Evolutionary conservation across 2,329 filamentous ascomycete genomes (phyloP), one percentile per base, ranked within the genome.

Genomic region (Triangularia verruculosa): DNA sequence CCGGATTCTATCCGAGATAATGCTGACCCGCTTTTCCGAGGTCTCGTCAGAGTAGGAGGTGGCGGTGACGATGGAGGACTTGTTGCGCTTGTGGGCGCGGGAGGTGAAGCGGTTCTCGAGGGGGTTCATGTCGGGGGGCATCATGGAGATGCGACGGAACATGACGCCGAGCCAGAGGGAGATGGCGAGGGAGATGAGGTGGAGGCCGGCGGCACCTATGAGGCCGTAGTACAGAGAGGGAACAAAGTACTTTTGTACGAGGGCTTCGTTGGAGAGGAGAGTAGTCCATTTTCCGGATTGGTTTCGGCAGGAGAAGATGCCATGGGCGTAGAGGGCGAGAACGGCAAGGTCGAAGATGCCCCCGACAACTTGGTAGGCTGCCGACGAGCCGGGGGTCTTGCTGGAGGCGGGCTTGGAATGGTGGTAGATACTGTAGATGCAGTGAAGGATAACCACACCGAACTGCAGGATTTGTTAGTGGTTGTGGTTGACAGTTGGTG

Each of bases 111-210:
- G 89, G 68, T 91, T 87, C 74, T 97, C 93, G 13, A 98, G 82
- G 1, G 94, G 94, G 74, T 98, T 98, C 90, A 97, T 92, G 72
- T 98, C 94, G 0, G 94, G 93, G 5, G 94, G 94, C 74, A 97
- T 83, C 20, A 83, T 81, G 4, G 88, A 82, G 71, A 98, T 97
- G 72, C 90, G 89, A 47, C 89, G 86, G 85, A 97, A 98, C 69
- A 90, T 85, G 59, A 91, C 74, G 15, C 87, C 86, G 25, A 98
- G 81, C 78, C 90, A 97, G 30, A 91, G 74, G 4, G 91, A 91
- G 34, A 96, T 79, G 17, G 80, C 76, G 1, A 95, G 76, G 1
- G 91, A 91, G 9, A 92, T 67, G 0, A 90, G 71, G 73, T 97
- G 93, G 20, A 96, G 74, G 1, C 83, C 86, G 12, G 83, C 88